phyloP scores from a whole-genome alignment of 306 rosid species.

The Pachyrhizus erosus region DNA sequence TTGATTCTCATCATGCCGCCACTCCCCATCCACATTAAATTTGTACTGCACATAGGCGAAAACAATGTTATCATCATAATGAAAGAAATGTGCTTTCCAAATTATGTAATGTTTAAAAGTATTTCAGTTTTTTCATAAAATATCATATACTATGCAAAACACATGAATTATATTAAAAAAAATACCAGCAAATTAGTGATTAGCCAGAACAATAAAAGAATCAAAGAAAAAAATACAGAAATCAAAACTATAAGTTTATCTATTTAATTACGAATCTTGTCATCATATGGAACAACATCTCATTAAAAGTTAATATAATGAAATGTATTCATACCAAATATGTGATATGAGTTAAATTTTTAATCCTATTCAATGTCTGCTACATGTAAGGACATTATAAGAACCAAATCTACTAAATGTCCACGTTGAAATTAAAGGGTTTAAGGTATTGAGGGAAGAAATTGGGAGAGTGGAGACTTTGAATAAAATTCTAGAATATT shows the following conservation, averaged over 20 bases:
- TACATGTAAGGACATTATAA: neutral
- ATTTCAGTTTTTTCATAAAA: conserved; percentile 19
- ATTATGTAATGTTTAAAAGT: conserved; percentile 8
- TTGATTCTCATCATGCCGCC: conserved; percentile 80
- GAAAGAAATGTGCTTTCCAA: conserved; percentile 6
- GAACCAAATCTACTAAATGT: neutral
- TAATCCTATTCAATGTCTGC: neutral
- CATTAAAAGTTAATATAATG: neutral
- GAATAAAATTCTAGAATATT: neutral
- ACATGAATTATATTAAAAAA: conserved; percentile 12
- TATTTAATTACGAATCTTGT: conserved; percentile 2
- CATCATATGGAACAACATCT: neutral
- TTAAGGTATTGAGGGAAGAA: neutral
- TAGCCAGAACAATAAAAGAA: conserved; percentile 27
- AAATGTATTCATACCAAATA: conserved; percentile 10
- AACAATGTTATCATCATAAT: conserved; percentile 32
- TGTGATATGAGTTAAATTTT: neutral
- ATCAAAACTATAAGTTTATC: conserved; percentile 16
- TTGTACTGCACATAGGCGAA: conserved; percentile 64
- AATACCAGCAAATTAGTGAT: neutral
- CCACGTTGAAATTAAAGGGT: neutral
- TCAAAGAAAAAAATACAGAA: conserved; percentile 25
- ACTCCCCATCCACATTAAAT: conserved; percentile 79
- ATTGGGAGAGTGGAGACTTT: neutral
- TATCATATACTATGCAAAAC: neutral